Base-by-base conservation (phyloP, 108 stramenopile genomes). In the Schizochytrium sp. region DNA sequence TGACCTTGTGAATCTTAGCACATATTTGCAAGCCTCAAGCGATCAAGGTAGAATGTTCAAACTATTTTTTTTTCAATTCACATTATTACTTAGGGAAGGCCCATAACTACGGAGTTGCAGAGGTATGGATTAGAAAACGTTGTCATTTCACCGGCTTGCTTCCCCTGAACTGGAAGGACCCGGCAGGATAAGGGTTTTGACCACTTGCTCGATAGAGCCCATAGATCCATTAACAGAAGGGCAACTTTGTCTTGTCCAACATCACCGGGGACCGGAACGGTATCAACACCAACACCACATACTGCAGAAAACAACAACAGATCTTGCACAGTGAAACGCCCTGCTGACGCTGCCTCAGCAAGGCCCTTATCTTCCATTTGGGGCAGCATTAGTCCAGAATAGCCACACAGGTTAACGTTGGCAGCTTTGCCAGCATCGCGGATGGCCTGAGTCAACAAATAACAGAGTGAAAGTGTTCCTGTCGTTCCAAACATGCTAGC, bases 381-480 rank as follows among this genome's bases (percentile, higher is more conserved):
- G 3, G 89, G 89, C 61, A 91, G 56, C 91, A 91, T 91, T 53
- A 91, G 69, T 15, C 91, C 91, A 17, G 19, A 44, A 60, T 89
- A 91, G 46, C 91, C 91, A 45, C 57, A 61, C n/a, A 87, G 49
- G 44, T 13, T 17, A 49, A 61, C 46, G 5, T 12, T 38, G 7
- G 49, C 76, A 4, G 19, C 19, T 40, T 10, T 45, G 3, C 73
- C 72, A 41, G 87, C 72, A 41, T 88, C 50, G 12, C 45, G 12
- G 47, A 88, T 88, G 50, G 38, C 47, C 28, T 19, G 41, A 8
- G 89, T 89, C 46, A 89, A 19, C 4, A 88, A 5, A 0, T 4
- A 57, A 40, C 41, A 53, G 46, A 72, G 55, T 28, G 89, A 42
- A 45, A 89, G 89, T 4, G 89, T 56, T 5, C 89, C 89, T 5